A percentile compares a stretch with the other conserved stretches of the same genome.
Conservation (phyloP, 2,329 filamentous ascomycete genomes). For the Nemania serpens region DNA sequence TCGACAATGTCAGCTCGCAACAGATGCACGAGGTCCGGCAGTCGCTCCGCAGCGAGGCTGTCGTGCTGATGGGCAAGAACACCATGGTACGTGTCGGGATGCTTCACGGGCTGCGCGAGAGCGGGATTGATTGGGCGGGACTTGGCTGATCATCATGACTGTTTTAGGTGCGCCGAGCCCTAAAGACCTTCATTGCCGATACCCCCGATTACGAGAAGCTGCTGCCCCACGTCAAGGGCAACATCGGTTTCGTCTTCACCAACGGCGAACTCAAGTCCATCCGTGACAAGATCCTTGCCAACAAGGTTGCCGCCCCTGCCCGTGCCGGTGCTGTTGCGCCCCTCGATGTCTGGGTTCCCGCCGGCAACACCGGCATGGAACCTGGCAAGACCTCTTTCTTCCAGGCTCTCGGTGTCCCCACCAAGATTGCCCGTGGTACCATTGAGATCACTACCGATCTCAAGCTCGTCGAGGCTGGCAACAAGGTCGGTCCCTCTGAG, state of each 20-base stretch:
- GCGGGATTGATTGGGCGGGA: background rate
- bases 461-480: slow-evolving; percentile 92
- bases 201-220: slow-evolving; percentile 98
- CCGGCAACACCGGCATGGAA: slow-evolving; percentile 99
- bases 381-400: slow-evolving; percentile 99
- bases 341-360: slow-evolving; percentile 89
- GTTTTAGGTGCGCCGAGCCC: slow-evolving; percentile 83
- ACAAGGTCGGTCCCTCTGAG: slow-evolving; percentile 98
- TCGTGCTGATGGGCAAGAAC: slow-evolving; percentile 99
- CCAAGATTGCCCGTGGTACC: slow-evolving; percentile 99
- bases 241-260: slow-evolving; percentile 99
- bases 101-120: background rate
- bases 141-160: background rate
- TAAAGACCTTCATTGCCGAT: slow-evolving; percentile 91
- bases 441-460: slow-evolving; percentile 99
- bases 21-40: slow-evolving; percentile 99
- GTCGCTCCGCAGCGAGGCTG: slow-evolving; percentile 85
- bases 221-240: slow-evolving; percentile 93
- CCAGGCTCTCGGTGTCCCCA: slow-evolving; percentile 99
- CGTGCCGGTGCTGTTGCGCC: slow-evolving; percentile 97
- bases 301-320: slow-evolving; percentile 96
- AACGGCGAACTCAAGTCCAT: slow-evolving; percentile 90
- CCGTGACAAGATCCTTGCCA: slow-evolving; percentile 92
- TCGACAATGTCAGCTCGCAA: slow-evolving; percentile 99
- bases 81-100: slow-evolving; percentile 71